Percentiles rank a stretch among this genome's conserved stretches.
Evolutionary conservation across 1,284 basidiomycete species (phyloP).

Genomic region (Golubevia sp.): DNA sequence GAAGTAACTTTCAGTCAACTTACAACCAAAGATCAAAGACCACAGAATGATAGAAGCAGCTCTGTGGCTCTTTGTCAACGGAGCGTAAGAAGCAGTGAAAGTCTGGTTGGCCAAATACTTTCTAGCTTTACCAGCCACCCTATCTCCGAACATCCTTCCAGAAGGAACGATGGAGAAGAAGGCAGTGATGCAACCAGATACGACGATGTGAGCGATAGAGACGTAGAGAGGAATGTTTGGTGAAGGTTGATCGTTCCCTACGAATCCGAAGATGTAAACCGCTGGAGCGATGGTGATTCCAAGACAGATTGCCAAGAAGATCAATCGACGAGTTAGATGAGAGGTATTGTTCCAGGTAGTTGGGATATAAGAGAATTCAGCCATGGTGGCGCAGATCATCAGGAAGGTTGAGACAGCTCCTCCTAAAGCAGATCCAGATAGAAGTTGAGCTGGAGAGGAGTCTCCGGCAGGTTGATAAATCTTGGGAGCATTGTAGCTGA

Average conservation of each 20-base stretch:
- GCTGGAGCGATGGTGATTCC: slow-evolving; percentile 54
- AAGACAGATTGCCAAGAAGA: slow-evolving; percentile 54
- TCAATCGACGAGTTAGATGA: slow-evolving; percentile 51
- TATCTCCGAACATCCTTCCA: slow-evolving; percentile 58
- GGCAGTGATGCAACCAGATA: slow-evolving; percentile 49
- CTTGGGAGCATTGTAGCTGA: slow-evolving; percentile 2
- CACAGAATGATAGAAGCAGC: slow-evolving; percentile 54
- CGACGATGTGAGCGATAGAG: slow-evolving; percentile 43
- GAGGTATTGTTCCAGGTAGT: slow-evolving; percentile 61
- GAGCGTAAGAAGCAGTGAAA: slow-evolving; percentile 57
- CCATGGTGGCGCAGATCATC: slow-evolving; percentile 58
- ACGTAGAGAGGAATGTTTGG: slow-evolving; percentile 42
- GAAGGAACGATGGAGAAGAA: slow-evolving; percentile 57
- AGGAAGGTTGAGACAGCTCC: slow-evolving; percentile 55
- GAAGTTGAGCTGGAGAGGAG: slow-evolving; percentile 9
- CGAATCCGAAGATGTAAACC: slow-evolving; percentile 58
- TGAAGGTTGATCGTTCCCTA: slow-evolving; percentile 15
- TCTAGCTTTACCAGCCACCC: slow-evolving; percentile 57
- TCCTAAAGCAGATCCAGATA: slow-evolving; percentile 55
- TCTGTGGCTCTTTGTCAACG: slow-evolving; percentile 40
- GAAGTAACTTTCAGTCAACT: slow-evolving; percentile 61
- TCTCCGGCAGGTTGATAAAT: background rate
- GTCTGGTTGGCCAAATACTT: slow-evolving; percentile 62
- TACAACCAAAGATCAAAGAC: slow-evolving; percentile 59
- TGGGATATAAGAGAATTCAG: slow-evolving; percentile 57